Evolutionary conservation across 176 grass and related monocot species (phyloP).

Genomic region (Ensete ventricosum): DNA sequence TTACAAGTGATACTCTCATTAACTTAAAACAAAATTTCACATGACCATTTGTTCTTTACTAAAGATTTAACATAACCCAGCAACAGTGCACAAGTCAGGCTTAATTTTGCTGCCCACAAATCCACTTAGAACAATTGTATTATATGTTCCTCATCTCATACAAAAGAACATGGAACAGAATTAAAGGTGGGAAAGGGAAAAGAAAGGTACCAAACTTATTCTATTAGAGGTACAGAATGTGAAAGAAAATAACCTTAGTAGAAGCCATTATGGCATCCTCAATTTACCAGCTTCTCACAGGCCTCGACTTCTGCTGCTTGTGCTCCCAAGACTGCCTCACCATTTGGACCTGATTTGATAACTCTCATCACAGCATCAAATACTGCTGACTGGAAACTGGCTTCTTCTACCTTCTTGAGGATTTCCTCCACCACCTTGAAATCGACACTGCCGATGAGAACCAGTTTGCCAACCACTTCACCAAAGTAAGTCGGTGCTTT

Average conservation of each 20-base stretch:
- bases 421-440: slow-evolving; percentile 59
- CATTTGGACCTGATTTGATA: slow-evolving; percentile 40
- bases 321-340: slow-evolving; percentile 55
- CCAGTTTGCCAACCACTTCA: slow-evolving; percentile 56
- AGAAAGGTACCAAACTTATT: neutral
- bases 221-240: slow-evolving; percentile 8
- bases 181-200: neutral
- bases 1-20: no score
- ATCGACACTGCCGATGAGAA: slow-evolving; percentile 36
- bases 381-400: slow-evolving; percentile 31
- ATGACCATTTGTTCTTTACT: neutral
- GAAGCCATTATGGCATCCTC: neutral
- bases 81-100: neutral
- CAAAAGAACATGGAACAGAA: slow-evolving; percentile 4
- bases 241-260: neutral
- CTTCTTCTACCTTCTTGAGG: slow-evolving; percentile 66
- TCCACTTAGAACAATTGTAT: neutral
- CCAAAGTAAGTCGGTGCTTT: slow-evolving; percentile 72
- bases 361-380: slow-evolving; percentile 35
- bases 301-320: slow-evolving; percentile 29
- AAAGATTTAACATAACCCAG: neutral
- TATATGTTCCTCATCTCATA: slow-evolving; percentile 10
- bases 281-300: slow-evolving; percentile 44
- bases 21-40: neutral
- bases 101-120: neutral